Evolutionary conservation across 225 moss, liverwort and hornwort species (phyloP).

Genomic region (Antitrichia curtipendula): DNA sequence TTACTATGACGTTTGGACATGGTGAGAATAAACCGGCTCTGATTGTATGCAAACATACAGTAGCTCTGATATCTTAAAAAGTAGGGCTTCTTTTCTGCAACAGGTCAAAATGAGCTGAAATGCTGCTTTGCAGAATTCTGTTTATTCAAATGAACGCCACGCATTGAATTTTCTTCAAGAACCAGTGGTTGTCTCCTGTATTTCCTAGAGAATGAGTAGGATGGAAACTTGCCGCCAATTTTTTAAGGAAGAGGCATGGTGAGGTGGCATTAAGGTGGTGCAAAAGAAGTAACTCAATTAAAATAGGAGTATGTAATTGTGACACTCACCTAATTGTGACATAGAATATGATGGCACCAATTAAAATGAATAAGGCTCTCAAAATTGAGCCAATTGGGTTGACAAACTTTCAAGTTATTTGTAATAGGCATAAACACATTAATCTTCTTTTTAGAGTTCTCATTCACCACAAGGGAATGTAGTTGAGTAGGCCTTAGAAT

Average conservation of each 20-base stretch:
- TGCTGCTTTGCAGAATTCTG: not conserved
- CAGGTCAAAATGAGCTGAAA: not conserved
- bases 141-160: not conserved
- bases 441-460: too few relatives aligned
- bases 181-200: not conserved
- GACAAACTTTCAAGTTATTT: not conserved
- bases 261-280: not conserved
- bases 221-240: too few relatives aligned
- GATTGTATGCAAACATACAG: not conserved
- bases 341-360: not conserved
- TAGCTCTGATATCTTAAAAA: not conserved
- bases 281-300: not conserved
- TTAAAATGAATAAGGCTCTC: not conserved
- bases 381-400: not conserved
- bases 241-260: not conserved
- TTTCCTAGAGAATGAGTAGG: not conserved
- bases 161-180: not conserved
- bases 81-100: not conserved
- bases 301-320: too few relatives aligned
- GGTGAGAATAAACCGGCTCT: not conserved
- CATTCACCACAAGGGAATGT: accelerated
- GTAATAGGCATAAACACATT: not conserved
- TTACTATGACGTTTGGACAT: not conserved
- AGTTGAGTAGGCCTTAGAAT: too few relatives aligned
- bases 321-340: not conserved